Conservation (phyloP, 106 monocot species). For the Hemerocallis citrina region DNA sequence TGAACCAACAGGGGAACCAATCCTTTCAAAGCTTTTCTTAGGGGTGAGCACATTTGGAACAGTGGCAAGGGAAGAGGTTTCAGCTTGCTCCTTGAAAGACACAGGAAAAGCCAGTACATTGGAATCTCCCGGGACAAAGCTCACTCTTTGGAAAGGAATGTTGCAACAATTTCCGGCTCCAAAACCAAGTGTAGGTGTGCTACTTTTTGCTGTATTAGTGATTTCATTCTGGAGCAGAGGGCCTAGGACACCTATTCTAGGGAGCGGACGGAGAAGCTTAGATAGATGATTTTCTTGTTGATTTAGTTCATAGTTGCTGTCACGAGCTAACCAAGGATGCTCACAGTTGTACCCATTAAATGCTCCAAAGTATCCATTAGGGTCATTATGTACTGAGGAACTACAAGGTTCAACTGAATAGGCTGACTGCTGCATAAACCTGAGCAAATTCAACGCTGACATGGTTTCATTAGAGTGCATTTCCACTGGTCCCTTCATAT, state of each 20-base stretch:
- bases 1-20: not conserved
- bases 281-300: conserved; percentile 17
- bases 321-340: not conserved
- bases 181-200: conserved; percentile 22
- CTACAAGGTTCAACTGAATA: conserved; percentile 14
- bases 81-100: conserved; percentile 9
- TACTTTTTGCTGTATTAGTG: conserved; percentile 14
- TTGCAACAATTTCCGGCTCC: not conserved
- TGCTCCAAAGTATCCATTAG: conserved; percentile 4
- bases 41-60: conserved; percentile 3
- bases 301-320: conserved; percentile 1
- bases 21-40: conserved; percentile 7
- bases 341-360: conserved; percentile 7
- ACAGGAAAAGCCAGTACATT: not conserved
- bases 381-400: not conserved
- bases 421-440: conserved; percentile 55
- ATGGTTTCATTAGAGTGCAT: conserved; percentile 30
- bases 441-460: conserved; percentile 80
- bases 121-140: not conserved
- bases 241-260: conserved; percentile 43
- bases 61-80: conserved; percentile 5
- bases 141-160: not conserved
- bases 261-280: conserved; percentile 37
- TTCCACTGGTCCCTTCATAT: conserved; percentile 9
- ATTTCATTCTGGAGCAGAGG: conserved; percentile 56